Evolutionary conservation across 768 basidiomycete species (phyloP), one percentile per base, ranked within the genome.

Genomic region (Clathrus columnatus): DNA sequence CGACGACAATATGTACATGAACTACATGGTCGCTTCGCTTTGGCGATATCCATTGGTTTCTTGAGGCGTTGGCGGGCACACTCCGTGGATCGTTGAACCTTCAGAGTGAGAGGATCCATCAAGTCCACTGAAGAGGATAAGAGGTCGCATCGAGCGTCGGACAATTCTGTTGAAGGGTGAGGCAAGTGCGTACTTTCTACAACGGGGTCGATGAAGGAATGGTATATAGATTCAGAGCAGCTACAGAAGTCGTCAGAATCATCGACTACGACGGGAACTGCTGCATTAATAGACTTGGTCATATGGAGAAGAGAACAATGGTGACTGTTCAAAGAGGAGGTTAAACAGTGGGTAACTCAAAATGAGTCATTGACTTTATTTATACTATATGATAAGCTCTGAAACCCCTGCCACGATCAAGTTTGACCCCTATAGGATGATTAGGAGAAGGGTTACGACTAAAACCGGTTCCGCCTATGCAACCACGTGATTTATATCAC

Each of bases 211-310:
- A 47, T 55, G 41, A 48, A 29, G 48, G 54, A 47, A 18, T 55
- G 54, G 44, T 55, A 55, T 45, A 55, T 36, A 55, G 54, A 47
- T n/a, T 48, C 54, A 47, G 36, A 36, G 36, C 45, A 55, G 46
- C 44, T 55, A 17, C 54, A 55, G 28, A 30, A 18, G 44, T 47
- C 54, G 29, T 55, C 53, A 36, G 29, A 3, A 46, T 54, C 46
- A 24, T 48, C 54, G 45, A 48, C 46, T 44, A 55, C 54, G 46
- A 20, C 24, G 11, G 27, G 8, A n/a, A 14, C 45, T 2, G 32
- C 21, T 47, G 44, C 27, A 36, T 36, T 36, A n/a, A 36, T 11
- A 11, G 29, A 26, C 26, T 46, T 29, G 41, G 46, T 46, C 54
- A 55, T n/a, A n/a, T n/a, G n/a, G n/a, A n/a, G n/a, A n/a, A n/a